A percentile compares a stretch with the other conserved stretches of the same genome.
Evolutionary conservation across 1,284 basidiomycete species (phyloP).

Genomic region (Marasmius tenuissimus): DNA sequence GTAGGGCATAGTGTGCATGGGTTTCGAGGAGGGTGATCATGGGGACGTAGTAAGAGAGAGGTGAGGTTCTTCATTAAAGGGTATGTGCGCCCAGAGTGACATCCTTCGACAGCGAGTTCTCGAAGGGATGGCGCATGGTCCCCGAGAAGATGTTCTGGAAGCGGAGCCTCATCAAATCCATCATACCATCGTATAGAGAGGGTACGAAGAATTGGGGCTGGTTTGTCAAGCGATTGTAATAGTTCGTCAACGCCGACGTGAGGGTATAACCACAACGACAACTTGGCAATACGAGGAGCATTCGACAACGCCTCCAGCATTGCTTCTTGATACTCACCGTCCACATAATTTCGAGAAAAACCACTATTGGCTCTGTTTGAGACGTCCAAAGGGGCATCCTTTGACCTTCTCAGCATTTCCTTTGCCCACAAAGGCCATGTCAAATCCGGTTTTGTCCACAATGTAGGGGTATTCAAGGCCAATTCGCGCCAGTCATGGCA

Average conservation of each 20-base stretch:
- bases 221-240: conserved; percentile 1
- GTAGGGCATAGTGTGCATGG: conserved; percentile 16
- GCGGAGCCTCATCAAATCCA: conserved; percentile 5
- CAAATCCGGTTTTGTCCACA: conserved; percentile 14
- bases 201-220: conserved; percentile 12
- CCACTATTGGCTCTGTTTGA: conserved; percentile 2
- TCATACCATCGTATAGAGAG: conserved; percentile 6
- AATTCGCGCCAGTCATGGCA: conserved; percentile 11
- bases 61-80: conserved; percentile 22
- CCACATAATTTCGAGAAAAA: neutral
- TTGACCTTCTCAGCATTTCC: conserved; percentile 15
- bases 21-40: conserved; percentile 4
- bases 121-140: conserved; percentile 27
- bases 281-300: conserved; percentile 6
- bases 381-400: conserved; percentile 14
- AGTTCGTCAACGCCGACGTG: conserved; percentile 6
- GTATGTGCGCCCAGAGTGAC: conserved; percentile 26
- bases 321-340: conserved; percentile 5
- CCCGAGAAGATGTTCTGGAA: conserved; percentile 21
- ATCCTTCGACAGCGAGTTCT: conserved; percentile 26
- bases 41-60: conserved; percentile 19
- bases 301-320: conserved; percentile 10
- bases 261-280: conserved; percentile 4
- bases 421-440: conserved; percentile 8
- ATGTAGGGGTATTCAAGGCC: conserved; percentile 9